phyloP scores from a whole-genome alignment of 2,329 filamentous ascomycete genomes.

The Fusarium abutilonis region DNA sequence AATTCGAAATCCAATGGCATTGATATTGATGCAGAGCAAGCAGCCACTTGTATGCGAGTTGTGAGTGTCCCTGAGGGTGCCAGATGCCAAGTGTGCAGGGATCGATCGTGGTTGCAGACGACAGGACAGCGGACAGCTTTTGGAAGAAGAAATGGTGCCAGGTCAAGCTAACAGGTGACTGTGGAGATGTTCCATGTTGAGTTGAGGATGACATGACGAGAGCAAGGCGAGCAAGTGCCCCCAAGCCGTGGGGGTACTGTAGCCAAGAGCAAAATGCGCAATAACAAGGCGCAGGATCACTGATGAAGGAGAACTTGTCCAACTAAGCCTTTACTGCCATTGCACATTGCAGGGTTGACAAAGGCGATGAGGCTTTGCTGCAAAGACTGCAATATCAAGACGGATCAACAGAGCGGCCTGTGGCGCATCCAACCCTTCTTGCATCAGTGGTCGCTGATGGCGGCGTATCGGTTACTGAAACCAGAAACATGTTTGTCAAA shows the following conservation, averaged over 20 bases:
- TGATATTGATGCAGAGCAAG: conserved; percentile 32
- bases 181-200: conserved; percentile 34
- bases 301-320: conserved; percentile 23
- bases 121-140: background rate
- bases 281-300: conserved; percentile 9
- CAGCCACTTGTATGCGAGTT: conserved; percentile 23
- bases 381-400: conserved; percentile 7
- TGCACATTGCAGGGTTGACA: conserved; percentile 29
- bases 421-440: conserved; percentile 35
- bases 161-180: conserved; percentile 31
- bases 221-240: conserved; percentile 32
- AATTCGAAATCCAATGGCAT: conserved; percentile 33
- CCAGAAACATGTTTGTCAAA: conserved; percentile 29
- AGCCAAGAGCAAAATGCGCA: conserved; percentile 24
- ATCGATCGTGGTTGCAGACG: conserved; percentile 32
- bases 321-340: conserved; percentile 25
- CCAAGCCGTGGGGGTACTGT: conserved; percentile 29
- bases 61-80: conserved; percentile 19
- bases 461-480: conserved; percentile 28
- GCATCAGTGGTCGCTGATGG: conserved; percentile 27
- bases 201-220: conserved; percentile 10
- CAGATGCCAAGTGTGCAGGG: conserved; percentile 34
- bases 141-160: conserved; percentile 29
- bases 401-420: conserved; percentile 34
- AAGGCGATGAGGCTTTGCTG: conserved; percentile 22